Evolutionary conservation across 441 rosid species (phyloP).

Genomic region (Heliophila coronopifolia): DNA sequence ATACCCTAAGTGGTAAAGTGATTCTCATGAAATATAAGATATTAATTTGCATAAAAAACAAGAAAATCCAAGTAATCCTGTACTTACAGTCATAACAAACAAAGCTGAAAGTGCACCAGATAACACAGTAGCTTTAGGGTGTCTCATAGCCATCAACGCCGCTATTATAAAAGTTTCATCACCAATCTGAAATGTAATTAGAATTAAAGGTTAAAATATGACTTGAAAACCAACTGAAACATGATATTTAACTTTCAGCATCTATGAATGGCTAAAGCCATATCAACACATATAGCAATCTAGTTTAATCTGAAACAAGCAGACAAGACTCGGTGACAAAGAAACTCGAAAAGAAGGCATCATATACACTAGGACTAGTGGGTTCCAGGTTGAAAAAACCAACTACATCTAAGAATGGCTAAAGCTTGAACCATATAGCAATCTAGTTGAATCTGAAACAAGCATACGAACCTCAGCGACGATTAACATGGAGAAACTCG

Average conservation of each 20-base stretch:
- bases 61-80: background rate
- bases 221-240: background rate
- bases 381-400: no score
- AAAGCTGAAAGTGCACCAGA: slow-evolving; percentile 91
- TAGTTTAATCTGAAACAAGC: no score
- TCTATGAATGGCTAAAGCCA: background rate
- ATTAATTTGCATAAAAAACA: background rate
- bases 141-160: slow-evolving; percentile 99
- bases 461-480: slow-evolving; percentile 75
- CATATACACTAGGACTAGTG: no score
- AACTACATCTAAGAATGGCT: no score
- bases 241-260: background rate
- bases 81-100: slow-evolving; percentile 90
- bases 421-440: no score
- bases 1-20: background rate
- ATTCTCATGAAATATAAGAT: background rate
- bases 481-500: slow-evolving; percentile 87
- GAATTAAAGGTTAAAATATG: background rate
- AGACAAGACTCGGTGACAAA: no score
- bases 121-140: slow-evolving; percentile 82
- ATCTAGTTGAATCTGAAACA: background rate
- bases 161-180: slow-evolving; percentile 99
- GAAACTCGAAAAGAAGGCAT: no score
- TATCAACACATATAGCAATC: no score
- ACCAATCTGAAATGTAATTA: slow-evolving; percentile 53